Evolutionary conservation across 306 rosid genomes (phyloP), one percentile per base, ranked within the genome.

Genomic region (Quercus suber): DNA sequence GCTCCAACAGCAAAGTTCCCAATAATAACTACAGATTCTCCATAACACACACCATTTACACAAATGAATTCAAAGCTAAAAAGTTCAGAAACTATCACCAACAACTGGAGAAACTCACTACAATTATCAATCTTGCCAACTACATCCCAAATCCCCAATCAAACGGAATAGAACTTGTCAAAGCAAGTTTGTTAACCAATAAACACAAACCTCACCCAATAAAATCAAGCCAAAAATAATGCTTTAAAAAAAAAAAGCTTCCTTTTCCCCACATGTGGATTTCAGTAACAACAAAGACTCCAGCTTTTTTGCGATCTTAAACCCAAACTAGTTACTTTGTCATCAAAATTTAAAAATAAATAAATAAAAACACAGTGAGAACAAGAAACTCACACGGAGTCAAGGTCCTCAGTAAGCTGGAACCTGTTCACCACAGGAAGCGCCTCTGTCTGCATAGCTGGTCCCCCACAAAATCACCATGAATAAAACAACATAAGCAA

Each of bases 361-460:
- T 61, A 72, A 27, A 58, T 69, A 61, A 37, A 23, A 74, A 5
- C 13, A 35, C 23, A 20, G 9, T 18, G 64, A 30, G 41, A 53
- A 56, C n/a, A 27, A 75, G 49, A 59, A 73, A 90, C 98, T 74
- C 64, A 95, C 99, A 84, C 82, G 25, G 97, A 76, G 41, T 79
- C 68, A 56, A 74, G 80, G 71, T 89, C 96, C 83, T 91, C 89
- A n/a, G 78, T 80, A 58, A 95, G 98, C 55, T 88, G 86, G 31
- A 93, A 86, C 83, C 79, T 95, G 72, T 91, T 88, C 45, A 91
- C 96, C 35, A 93, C 75, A 51, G 98, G 97, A 84, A 91, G 92
- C 72, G 99, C 99, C 84, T 95, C 99, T 23, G 96, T 83, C 88
- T 93, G 96, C 99, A 92, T 95, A 88, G 98, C 99, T 95, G 86